Base-by-base conservation (phyloP, 2,329 filamentous ascomycete species). In the Cladosporium colombiae region DNA sequence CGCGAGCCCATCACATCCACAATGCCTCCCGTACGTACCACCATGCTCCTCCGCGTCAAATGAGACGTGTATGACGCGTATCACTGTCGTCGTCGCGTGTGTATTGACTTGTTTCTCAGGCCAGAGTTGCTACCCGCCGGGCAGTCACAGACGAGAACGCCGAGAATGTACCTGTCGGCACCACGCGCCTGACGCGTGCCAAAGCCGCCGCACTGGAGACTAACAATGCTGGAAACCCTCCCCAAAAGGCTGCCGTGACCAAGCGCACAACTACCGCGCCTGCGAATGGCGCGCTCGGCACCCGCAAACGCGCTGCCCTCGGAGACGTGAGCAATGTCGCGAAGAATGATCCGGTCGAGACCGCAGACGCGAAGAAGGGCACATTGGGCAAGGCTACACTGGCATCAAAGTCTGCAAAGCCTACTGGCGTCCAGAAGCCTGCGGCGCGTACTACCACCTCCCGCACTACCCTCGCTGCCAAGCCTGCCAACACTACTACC, bases 321-420 rank as follows among this genome's bases (percentile, higher is more conserved):
- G 93, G 91, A 66, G 95, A 99, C 82, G 91, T 97, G 72, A 98
- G 93, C 86, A 99, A 99, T 81, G 90, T 96, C 69, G 88, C 88
- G 73, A 98, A 97, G 79, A 85, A 85, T 57, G 91, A 91, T 63
- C 83, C 80, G 6, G 82, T 79, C 66, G 76, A 78, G 58, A 97
- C 96, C 84, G 81, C 83, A 55, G 77, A 82, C 44, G 80, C 80
- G 49, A 83, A 82, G 75, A 89, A 84, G 74, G 74, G 75, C 58
- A 67, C 69, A 46, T 44, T 77, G 40, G 70, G 70, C 44, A 90
- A 93, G 81, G 81, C 81, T 65, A 88, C 88, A 65, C 82, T 93
- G 31, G 86, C 92, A 49, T 92, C 92, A 57, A 97, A 97, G 81
- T 87, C 85, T 52, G 78, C 89, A 62, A 90, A 93, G 75, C 88